Base-by-base conservation (phyloP, 2,329 filamentous ascomycete genomes). In the Tetracladium maxilliforme region DNA sequence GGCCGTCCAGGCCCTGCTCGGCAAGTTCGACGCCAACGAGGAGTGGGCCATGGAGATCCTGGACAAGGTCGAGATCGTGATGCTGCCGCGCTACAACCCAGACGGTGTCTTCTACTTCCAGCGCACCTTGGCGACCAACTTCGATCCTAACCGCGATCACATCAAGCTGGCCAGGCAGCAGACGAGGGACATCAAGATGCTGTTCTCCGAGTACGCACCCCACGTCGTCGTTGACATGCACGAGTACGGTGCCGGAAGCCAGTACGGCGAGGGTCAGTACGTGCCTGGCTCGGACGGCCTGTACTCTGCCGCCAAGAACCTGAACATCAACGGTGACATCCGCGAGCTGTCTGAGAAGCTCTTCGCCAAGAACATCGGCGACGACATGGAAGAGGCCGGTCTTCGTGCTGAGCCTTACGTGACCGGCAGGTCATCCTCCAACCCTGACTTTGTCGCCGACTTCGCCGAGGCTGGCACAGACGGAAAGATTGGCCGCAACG, bases 331-430 rank as follows among this genome's bases (percentile, higher is more conserved):
- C 22, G 27, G 22, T 14, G 39, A 40, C n/a, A 40, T 44, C 18
- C 37, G 40, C 21, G 38, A 45, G 15, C 35, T 40, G 10, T 40
- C 39, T 4, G 38, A 42, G 28, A 18, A 25, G 6, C 34, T 40
- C 10, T 44, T 48, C 28, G 41, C 40, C 11, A 27, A 36, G 1
- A 38, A 35, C 5, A 37, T 48, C 7, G 44, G 40, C 6, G 27
- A 30, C 7, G 27, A 35, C 10, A 29, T 48, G 2, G 39, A 40
- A 22, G 27, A 28, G 10, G 33, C 36, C n/a, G 40, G 44, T 9
- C 35, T 48, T 16, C 35, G 44, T 14, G 48, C 43, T 45, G 44
- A 47, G 10, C 37, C 43, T 6, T 49, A 49, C 16, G 44, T 44
- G 12, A 47, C 43, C 5, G 35, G 41, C n/a, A n/a, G n/a, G n/a